A percentile compares a stretch with the other conserved stretches of the same genome.
Conservation (phyloP, 306 rosid species). For the Albizia julibrissin region DNA sequence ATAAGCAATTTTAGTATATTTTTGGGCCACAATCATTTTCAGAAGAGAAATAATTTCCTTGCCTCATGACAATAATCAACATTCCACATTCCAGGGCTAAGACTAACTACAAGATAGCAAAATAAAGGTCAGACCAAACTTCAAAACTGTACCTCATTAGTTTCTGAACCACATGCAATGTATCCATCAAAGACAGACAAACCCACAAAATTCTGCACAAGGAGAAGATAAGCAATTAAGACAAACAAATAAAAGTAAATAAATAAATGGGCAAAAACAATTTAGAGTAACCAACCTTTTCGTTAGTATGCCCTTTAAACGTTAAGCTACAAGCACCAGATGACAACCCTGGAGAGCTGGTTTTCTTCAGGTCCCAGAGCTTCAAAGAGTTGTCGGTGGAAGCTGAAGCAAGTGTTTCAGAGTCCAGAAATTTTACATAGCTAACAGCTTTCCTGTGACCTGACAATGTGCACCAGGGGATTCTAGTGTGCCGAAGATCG, state of each 20-base stretch:
- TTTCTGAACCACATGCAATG: slow-evolving; percentile 78
- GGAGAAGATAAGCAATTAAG: slow-evolving; percentile 36
- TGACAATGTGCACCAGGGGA: slow-evolving; percentile 84
- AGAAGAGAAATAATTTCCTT: not conserved
- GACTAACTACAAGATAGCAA: slow-evolving; percentile 6
- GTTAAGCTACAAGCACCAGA: slow-evolving; percentile 54
- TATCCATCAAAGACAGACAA: slow-evolving; percentile 67
- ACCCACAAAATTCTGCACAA: slow-evolving; percentile 71
- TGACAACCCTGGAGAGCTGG: slow-evolving; percentile 45
- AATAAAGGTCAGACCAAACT: not conserved
- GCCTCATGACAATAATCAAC: slow-evolving; percentile 8
- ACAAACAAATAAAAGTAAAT: slow-evolving; percentile 6
- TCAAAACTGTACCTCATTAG: slow-evolving; percentile 62
- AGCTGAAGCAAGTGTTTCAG: slow-evolving; percentile 67
- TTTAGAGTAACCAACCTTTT: slow-evolving; percentile 55
- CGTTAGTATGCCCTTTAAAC: slow-evolving; percentile 65
- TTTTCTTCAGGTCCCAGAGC: slow-evolving; percentile 74
- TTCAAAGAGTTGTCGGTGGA: slow-evolving; percentile 76
- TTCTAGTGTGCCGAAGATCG: slow-evolving; percentile 77
- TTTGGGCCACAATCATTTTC: not conserved
- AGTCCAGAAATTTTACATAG: slow-evolving; percentile 83
- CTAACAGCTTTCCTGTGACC: slow-evolving; percentile 91
- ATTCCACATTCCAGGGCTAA: not conserved
- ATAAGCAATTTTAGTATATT: slow-evolving; percentile 4
- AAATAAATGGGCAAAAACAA: not conserved